Conservation (phyloP, 2,329 filamentous ascomycete genomes). For the Lasiodiplodia hormozganensis region DNA sequence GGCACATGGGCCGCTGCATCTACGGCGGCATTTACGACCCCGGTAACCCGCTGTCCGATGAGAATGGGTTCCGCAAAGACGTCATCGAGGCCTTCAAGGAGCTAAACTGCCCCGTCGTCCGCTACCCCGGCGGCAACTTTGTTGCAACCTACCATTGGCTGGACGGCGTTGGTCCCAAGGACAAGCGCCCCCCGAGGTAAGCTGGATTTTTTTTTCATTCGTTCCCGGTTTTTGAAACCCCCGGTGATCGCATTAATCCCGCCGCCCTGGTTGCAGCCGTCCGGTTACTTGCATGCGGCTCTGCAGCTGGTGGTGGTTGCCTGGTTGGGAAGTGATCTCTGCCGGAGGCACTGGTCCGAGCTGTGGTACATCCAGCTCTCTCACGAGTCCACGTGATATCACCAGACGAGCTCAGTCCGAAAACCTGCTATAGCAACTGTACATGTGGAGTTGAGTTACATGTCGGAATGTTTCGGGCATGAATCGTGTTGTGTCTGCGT, state of each 20-base stretch:
- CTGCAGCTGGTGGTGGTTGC: neutral
- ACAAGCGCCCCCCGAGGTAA: constrained; percentile 67
- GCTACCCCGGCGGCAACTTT: constrained; percentile 87
- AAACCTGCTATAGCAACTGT: constrained; percentile 8
- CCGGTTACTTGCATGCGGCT: constrained; percentile 23
- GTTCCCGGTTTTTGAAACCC: neutral
- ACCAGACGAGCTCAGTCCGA: neutral
- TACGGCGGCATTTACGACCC: constrained; percentile 88
- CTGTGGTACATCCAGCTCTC: neutral
- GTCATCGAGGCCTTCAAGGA: constrained; percentile 77
- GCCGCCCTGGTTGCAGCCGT: constrained; percentile 5
- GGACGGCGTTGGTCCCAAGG: constrained; percentile 77
- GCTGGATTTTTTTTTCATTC: constrained; percentile 8
- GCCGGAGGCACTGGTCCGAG: constrained; percentile 1
- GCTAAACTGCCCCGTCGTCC: constrained; percentile 76
- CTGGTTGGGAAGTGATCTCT: constrained; percentile 7
- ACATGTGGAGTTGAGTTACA: constrained; percentile 10
- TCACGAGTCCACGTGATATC: constrained; percentile 5
- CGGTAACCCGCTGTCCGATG: constrained; percentile 73
- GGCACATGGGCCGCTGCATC: constrained; percentile 88
- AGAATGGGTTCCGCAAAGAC: constrained; percentile 78
- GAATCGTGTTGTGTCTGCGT: neutral
- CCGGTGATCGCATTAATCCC: constrained; percentile 11
- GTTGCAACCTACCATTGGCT: constrained; percentile 86
- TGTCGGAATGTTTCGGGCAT: neutral